phyloP scores from a whole-genome alignment of 139 green algal genomes.

The Chlorella sp. region DNA sequence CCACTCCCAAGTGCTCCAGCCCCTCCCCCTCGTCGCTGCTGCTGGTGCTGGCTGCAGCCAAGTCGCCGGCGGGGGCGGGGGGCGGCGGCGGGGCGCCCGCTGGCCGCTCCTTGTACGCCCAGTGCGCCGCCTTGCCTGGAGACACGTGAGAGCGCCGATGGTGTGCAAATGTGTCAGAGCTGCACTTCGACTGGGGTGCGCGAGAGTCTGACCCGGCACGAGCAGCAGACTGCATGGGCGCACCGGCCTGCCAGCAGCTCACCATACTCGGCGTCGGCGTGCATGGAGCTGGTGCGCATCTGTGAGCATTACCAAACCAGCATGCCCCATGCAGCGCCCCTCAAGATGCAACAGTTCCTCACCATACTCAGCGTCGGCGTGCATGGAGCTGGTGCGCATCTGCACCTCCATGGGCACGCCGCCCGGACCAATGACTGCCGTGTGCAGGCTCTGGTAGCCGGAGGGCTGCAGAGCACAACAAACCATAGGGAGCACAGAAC shows the following conservation, averaged over 20 bases:
- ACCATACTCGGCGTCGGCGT: conserved; percentile 85
- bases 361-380: conserved; percentile 87
- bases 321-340: too few species aligned
- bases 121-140: conserved; percentile 79
- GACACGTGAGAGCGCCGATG: too few species aligned
- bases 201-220: too few species aligned
- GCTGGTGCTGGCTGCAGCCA: background rate
- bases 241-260: too few species aligned
- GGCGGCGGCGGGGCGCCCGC: background rate
- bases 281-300: conserved; percentile 77
- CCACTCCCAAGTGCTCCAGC: conserved; percentile 5
- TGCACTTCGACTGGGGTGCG: too few species aligned
- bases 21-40: background rate
- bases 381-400: conserved; percentile 77
- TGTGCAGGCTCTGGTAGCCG: conserved; percentile 92
- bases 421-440: conserved; percentile 72
- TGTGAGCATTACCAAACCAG: too few species aligned
- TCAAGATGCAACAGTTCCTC: background rate
- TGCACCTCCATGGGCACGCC: conserved; percentile 85
- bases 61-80: background rate
- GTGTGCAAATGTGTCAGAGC: too few species aligned
- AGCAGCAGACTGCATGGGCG: too few species aligned
- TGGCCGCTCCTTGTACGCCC: conserved; percentile 85
- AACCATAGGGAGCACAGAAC: background rate
- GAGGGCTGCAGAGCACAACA: conserved; percentile 27